These are phyloP conservation scores for Boletus subparvulus DNA, from an alignment of 768 basidiomycete genomes.

Conservation along the genomic window DNA sequence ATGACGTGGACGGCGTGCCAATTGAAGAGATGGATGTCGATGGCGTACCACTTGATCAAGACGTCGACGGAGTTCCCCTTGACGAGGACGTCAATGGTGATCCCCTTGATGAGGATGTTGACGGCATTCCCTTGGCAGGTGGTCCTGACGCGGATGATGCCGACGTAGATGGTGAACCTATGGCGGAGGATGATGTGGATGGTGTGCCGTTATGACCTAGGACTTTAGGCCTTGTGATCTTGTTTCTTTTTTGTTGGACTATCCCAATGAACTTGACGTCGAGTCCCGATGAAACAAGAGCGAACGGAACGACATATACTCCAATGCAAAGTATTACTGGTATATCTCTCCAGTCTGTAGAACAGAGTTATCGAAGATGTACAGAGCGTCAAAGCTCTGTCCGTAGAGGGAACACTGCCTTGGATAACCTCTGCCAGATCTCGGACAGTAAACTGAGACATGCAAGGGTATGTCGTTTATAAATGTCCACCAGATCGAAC, in stretches of 20 bases:
- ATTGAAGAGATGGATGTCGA: conserved; percentile 52
- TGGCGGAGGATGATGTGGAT: conserved; percentile 37
- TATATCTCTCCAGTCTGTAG: not conserved
- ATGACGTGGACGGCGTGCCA: conserved; percentile 54
- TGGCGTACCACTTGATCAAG: conserved; percentile 43
- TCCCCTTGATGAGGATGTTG: conserved; percentile 35
- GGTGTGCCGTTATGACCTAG: conserved; percentile 37
- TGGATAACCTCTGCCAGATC: conserved; percentile 19
- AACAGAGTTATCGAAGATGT: not conserved
- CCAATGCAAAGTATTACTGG: not conserved
- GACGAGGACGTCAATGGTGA: conserved; percentile 26
- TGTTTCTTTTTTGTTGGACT: not conserved
- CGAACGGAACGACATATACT: not conserved
- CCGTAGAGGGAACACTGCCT: conserved; percentile 16
- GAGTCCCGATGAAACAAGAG: not conserved
- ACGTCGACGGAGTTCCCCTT: conserved; percentile 41
- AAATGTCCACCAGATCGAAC: conserved; percentile 17
- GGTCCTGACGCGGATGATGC: conserved; percentile 17
- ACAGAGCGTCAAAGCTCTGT: conserved; percentile 27
- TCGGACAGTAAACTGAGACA: conserved; percentile 20
- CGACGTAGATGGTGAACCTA: conserved; percentile 30
- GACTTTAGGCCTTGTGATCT: not conserved
- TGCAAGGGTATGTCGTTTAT: conserved; percentile 20
- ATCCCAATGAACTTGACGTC: not conserved
- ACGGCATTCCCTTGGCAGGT: conserved; percentile 38